Conservation (phyloP, 2,329 filamentous ascomycete genomes). For the Botrytis byssoidea region DNA sequence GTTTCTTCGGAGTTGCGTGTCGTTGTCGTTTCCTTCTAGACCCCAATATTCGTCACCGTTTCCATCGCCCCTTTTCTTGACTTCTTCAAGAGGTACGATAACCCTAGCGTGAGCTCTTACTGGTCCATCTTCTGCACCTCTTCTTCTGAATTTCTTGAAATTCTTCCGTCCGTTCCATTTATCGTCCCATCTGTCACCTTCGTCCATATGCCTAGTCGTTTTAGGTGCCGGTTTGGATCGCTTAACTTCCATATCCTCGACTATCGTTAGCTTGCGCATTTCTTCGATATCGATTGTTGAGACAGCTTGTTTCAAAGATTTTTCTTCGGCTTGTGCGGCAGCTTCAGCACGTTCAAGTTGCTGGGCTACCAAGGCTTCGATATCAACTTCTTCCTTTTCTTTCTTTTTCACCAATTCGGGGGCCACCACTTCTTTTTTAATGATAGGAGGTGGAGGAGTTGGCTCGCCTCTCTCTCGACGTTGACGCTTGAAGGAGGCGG, state of each 20-base stretch:
- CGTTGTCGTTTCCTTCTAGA: slow-evolving; percentile 40
- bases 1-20: slow-evolving; percentile 37
- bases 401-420: slow-evolving; percentile 33
- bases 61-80: slow-evolving; percentile 55
- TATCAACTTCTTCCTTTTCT: slow-evolving; percentile 55
- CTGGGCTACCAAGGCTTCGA: slow-evolving; percentile 64
- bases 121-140: slow-evolving; percentile 48
- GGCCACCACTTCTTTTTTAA: slow-evolving; percentile 24
- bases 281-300: slow-evolving; percentile 68
- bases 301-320: slow-evolving; percentile 54
- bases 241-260: slow-evolving; percentile 73
- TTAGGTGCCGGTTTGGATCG: slow-evolving; percentile 36
- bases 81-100: slow-evolving; percentile 64
- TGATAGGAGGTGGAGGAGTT: slow-evolving; percentile 16
- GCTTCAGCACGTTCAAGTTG: slow-evolving; percentile 63
- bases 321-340: slow-evolving; percentile 53
- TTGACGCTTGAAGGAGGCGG: slow-evolving; percentile 70
- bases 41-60: slow-evolving; percentile 59
- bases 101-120: slow-evolving; percentile 38
- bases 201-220: slow-evolving; percentile 39
- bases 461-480: slow-evolving; percentile 46
- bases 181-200: slow-evolving; percentile 72
- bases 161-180: slow-evolving; percentile 94
- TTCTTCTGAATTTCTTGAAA: slow-evolving; percentile 81
- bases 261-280: slow-evolving; percentile 70